Conservation (phyloP, 441 rosid genomes). For the Gossypium davidsonii region DNA sequence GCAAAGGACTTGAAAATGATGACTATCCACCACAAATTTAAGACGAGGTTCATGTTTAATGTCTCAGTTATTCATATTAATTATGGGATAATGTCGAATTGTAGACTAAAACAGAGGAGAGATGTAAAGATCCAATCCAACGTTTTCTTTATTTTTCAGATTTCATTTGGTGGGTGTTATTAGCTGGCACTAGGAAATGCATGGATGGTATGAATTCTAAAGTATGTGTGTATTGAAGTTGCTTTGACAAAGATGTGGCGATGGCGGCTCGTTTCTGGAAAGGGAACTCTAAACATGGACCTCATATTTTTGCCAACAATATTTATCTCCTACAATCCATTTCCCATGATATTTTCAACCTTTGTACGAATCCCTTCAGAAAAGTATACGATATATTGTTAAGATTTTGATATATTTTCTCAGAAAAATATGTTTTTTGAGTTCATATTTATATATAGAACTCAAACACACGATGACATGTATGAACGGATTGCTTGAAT, state of each 20-base stretch:
- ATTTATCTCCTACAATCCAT: neutral
- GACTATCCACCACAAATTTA: neutral
- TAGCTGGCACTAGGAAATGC: neutral
- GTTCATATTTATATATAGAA: too few relatives aligned
- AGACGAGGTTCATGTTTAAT: neutral
- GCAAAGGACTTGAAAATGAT: neutral
- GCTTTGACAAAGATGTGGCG: constrained; percentile 19
- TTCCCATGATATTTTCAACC: neutral
- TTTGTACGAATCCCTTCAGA: neutral
- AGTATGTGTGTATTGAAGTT: neutral
- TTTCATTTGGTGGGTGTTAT: neutral
- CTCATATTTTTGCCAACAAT: neutral
- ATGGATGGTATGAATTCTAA: constrained; percentile 10
- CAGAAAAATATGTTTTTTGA: too few relatives aligned
- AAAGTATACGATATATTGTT: neutral
- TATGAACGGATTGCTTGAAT: too few relatives aligned
- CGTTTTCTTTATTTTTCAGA: neutral
- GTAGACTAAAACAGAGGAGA: neutral
- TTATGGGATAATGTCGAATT: neutral
- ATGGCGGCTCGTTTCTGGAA: neutral
- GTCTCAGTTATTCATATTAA: neutral
- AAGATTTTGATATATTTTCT: too few relatives aligned
- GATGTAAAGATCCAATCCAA: neutral
- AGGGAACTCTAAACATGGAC: neutral
- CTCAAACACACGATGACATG: too few relatives aligned